Percentiles rank a stretch among this genome's conserved stretches.
Evolutionary conservation across 2,329 filamentous ascomycete genomes (phyloP).

Genomic region (Fusarium stilboides): DNA sequence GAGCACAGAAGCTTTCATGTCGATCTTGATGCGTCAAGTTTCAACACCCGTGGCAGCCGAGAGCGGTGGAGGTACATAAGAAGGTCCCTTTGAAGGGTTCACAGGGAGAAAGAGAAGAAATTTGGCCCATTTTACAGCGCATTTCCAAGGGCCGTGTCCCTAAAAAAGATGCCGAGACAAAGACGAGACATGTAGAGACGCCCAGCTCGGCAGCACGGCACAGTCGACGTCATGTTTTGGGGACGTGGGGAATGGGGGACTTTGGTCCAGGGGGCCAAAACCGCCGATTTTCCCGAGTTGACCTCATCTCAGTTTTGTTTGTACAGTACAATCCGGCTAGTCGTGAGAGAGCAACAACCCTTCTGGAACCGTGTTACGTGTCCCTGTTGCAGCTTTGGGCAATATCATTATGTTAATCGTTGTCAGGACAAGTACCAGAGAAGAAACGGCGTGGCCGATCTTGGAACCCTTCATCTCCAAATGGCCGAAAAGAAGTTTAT

Average conservation of each 20-base stretch:
- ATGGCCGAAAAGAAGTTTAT: slow-evolving; percentile 13
- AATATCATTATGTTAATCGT: not conserved
- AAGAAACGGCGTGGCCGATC: slow-evolving; percentile 25
- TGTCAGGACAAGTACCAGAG: slow-evolving; percentile 16
- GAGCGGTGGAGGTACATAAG: slow-evolving; percentile 28
- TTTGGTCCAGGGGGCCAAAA: slow-evolving; percentile 31
- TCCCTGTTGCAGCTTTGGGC: not conserved
- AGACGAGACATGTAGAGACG: slow-evolving; percentile 28
- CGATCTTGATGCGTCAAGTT: slow-evolving; percentile 37
- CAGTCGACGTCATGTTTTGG: slow-evolving; percentile 48
- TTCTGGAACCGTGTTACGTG: slow-evolving; percentile 32
- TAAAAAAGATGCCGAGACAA: slow-evolving; percentile 30
- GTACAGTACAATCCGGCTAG: not conserved
- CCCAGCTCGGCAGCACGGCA: slow-evolving; percentile 48
- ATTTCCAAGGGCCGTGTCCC: slow-evolving; percentile 27
- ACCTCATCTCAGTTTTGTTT: slow-evolving; percentile 21
- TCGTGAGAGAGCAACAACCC: not conserved
- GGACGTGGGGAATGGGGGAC: slow-evolving; percentile 45
- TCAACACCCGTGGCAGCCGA: slow-evolving; percentile 25
- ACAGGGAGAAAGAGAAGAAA: not conserved
- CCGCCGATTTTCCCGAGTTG: slow-evolving; percentile 50
- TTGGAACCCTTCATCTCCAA: slow-evolving; percentile 34
- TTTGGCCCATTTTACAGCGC: not conserved
- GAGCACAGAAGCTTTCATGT: slow-evolving; percentile 20
- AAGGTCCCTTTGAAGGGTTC: slow-evolving; percentile 23